Evolutionary conservation across 208 protist species (phyloP), one percentile per base, ranked within the genome.

Genomic region (Trypanosoma platydactyli): DNA sequence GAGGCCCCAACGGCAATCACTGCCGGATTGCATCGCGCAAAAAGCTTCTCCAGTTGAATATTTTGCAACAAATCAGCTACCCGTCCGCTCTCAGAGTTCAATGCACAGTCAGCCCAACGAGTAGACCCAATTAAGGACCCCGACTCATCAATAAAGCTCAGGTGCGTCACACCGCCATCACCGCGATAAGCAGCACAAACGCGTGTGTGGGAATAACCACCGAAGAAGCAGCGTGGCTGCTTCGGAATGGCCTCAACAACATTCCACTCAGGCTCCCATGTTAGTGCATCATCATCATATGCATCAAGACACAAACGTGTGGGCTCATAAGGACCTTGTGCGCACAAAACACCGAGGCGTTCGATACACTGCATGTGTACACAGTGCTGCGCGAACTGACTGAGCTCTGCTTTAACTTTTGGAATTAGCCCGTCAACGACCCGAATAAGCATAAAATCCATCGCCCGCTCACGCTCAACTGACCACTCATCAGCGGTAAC

Each of bases 201-300:
- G 63, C 86, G 89, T 15, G 68, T 33, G 40, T 48, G 60, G 0
- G 48, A 18, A 22, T 65, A 55, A 38, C 30, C 2, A 1, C 55
- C 68, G 44, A 13, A 24, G 12, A 2, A 18, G 24, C 24, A 5
- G 15, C 57, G 20, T 15, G 15, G 27, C 7, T 71, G 33, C 45
- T 50, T 42, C 45, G 81, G 68, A n/a, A 94, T 73, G 29, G 89
- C 86, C 73, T 95, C 89, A 27, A 93, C 86, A 15, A 91, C 63
- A 73, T 95, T 95, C 85, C 86, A 93, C 62, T 89, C 76, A 22
- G 82, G 79, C 30, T 92, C 80, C 89, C 89, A 95, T 52, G 76
- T 56, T 5, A 82, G 73, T 55, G 71, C 69, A 3, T 75, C 69
- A 0, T 75, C 73, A 51, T 78, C 71, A 59, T 80, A 95, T 59